phyloP scores from a whole-genome alignment of 106 monocot species.

The Platanthera zijinensis region DNA sequence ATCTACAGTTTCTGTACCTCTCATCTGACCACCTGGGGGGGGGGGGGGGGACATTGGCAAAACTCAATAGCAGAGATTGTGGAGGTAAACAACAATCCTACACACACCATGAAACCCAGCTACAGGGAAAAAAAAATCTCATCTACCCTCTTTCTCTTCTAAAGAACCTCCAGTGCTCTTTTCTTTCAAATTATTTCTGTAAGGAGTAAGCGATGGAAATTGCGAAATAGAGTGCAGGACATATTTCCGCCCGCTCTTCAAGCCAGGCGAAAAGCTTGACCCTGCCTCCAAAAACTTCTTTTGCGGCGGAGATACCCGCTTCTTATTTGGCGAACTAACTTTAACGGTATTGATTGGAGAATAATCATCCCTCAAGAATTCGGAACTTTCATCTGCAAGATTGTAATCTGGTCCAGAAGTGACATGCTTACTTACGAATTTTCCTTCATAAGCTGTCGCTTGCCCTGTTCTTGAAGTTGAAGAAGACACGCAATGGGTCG shows the following conservation, averaged over 20 bases:
- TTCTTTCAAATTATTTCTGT: slow-evolving; percentile 6
- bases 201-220: slow-evolving; percentile 57
- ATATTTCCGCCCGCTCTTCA: slow-evolving; percentile 34
- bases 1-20: background rate
- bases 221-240: slow-evolving; percentile 44
- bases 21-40: background rate
- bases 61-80: background rate
- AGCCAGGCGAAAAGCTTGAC: slow-evolving; percentile 23
- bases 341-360: slow-evolving; percentile 19
- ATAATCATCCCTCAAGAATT: slow-evolving; percentile 20
- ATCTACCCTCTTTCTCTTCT: background rate
- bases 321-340: slow-evolving; percentile 49
- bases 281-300: slow-evolving; percentile 2
- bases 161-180: background rate
- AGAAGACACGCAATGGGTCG: slow-evolving; percentile 12
- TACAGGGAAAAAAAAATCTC: background rate
- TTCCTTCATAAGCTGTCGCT: slow-evolving; percentile 23
- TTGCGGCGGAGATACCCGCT: slow-evolving; percentile 48
- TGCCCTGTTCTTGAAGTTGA: slow-evolving; percentile 7
- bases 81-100: background rate
- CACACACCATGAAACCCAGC: background rate
- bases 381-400: slow-evolving; percentile 34
- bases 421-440: slow-evolving; percentile 20
- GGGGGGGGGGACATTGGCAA: background rate
- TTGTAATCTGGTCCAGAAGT: slow-evolving; percentile 14